Evolutionary conservation across 768 basidiomycete genomes (phyloP), one percentile per base, ranked within the genome.

Genomic region (Sporobolomyces roseus): DNA sequence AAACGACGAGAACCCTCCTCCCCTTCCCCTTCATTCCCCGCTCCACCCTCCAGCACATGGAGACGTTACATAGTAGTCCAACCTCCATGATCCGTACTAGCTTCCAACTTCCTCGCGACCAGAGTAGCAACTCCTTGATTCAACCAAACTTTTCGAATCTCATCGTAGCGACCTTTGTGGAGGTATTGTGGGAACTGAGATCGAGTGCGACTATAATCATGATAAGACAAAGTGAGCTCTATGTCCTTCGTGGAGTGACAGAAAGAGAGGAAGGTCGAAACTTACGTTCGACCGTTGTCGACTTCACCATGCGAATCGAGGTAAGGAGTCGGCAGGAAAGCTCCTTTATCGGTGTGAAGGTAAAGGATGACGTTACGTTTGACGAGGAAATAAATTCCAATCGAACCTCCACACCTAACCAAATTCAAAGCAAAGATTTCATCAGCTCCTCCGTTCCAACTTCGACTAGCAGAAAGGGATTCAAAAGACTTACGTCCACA

Each of bases 221-320:
- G n/a, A 32, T 12, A 35, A 48, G 27, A 10, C 2, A 17, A 8
- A 12, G 53, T 61, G 52, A 32, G 14, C 10, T 33, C 21, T 1
- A 1, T 25, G 45, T 23, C n/a, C 46, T 36, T 32, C 30, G 51
- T 10, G n/a, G 33, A 55, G 46, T 13, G 25, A 76, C 83, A 64
- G 7, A 27, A 21, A 14, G 9, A 41, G 38, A 41, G n/a, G 38
- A 41, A 17, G 38, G 38, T 41, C 17, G 17, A 9, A 41, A 49
- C 66, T 41, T 74, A 91, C 93, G 91, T 86, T 88, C 94, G 91
- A 3, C 88, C 88, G 17, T 90, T 82, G 77, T 98, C 94, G 3
- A 91, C 84, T 75, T 98, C 96, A 1, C 94, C 96, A 68, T 98
- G 96, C 1, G 85, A 85, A 74, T 99, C 96, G 46, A 98, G 83